Evolutionary conservation across 306 rosid genomes (phyloP), one percentile per base, ranked within the genome.

Genomic region (Lupinus albus): DNA sequence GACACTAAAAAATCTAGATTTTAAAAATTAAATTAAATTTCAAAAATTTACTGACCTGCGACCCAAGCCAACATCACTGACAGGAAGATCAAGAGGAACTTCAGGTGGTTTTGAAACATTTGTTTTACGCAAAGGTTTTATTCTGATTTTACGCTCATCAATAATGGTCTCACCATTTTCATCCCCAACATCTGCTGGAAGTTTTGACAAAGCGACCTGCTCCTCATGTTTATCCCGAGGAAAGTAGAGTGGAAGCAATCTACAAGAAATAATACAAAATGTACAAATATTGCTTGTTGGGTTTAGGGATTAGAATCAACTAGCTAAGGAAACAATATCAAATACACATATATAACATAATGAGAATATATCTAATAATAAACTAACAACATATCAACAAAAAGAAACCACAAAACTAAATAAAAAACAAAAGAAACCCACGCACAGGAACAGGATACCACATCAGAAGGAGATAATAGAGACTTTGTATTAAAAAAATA

Each of bases 151-250:
- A 42, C 99, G 97, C 61, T 93, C 99, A 68, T 88, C 97, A 68
- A 90, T 85, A 76, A 88, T 76, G 32, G 97, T 93, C 84, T 93
- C 99, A 1, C 99, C 99, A 78, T 93, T 93, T 78, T 93, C 99
- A 86, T 93, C 99, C 62, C 99, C 99, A 64, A 93, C 96, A 74
- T 93, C 99, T 55, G 95, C 92, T 42, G 99, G 99, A 86, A 93
- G 96, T 82, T 93, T 93, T 33, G 81, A 83, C 62, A 86, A 72
- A 35, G 96, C 96, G 35, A 90, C 81, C 80, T 90, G 96, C 88
- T 93, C 97, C 72, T 93, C 99, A 11, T 88, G 88, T 76, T 81
- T 83, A 79, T 93, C 99, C 56, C 97, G 95, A 41, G 99, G 97
- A 82, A 93, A 93, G 81, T 93, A 93, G 53, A 93, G 95, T 1